Evolutionary conservation across 495 filamentous ascomycete species (phyloP).

Genomic region (Penicillium dipodomyicola): DNA sequence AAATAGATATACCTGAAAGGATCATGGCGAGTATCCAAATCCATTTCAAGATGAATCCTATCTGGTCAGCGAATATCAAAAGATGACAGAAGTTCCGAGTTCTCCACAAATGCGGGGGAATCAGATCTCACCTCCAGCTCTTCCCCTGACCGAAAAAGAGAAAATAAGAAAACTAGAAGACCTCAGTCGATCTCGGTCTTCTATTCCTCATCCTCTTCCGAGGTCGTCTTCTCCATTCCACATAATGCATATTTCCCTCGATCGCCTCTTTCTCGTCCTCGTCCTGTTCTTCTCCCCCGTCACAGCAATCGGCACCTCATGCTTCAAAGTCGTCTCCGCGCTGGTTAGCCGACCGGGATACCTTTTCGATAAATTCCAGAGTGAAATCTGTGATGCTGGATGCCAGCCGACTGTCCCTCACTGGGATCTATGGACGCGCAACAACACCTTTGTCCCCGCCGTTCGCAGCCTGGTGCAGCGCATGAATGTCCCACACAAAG

Average conservation of each 20-base stretch:
- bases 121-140: background rate
- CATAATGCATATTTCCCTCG: slow-evolving; percentile 20
- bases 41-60: background rate
- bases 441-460: slow-evolving; percentile 43
- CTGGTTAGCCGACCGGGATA: slow-evolving; percentile 37
- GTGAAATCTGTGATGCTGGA: slow-evolving; percentile 42
- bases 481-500: slow-evolving; percentile 36
- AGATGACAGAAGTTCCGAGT: background rate
- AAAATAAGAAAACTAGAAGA: background rate
- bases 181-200: background rate
- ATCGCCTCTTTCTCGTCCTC: slow-evolving; percentile 24
- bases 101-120: slow-evolving; percentile 7
- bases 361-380: slow-evolving; percentile 41
- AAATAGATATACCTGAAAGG: slow-evolving; percentile 1
- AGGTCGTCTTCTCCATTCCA: background rate
- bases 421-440: slow-evolving; percentile 49
- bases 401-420: slow-evolving; percentile 44
- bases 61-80: background rate
- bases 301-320: slow-evolving; percentile 34
- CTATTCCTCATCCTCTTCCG: background rate
- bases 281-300: slow-evolving; percentile 23
- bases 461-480: slow-evolving; percentile 39
- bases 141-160: background rate
- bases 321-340: slow-evolving; percentile 40
- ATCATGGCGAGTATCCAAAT: background rate